phyloP scores from a whole-genome alignment of 371 early-diverging fungal genomes.

The Lichtheimia hyalospora region DNA sequence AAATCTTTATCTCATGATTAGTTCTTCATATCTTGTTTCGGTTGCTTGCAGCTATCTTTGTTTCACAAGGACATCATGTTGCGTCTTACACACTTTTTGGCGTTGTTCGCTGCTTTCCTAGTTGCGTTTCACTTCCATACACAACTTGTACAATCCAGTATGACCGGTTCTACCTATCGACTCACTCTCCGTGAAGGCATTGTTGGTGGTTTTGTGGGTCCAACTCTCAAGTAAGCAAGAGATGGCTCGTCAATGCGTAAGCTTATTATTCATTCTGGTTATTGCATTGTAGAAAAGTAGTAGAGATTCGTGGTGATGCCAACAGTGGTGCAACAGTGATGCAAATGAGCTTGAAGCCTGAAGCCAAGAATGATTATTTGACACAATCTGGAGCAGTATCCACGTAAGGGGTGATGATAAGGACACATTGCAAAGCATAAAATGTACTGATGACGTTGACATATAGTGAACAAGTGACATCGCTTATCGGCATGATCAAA shows the following conservation, averaged over 20 bases:
- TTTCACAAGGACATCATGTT: too few relatives aligned
- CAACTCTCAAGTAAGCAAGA: slow-evolving; percentile 35
- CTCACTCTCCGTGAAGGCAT: slow-evolving; percentile 46
- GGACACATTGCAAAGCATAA: too few relatives aligned
- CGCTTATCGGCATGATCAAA: slow-evolving; percentile 13
- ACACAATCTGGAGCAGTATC: slow-evolving; percentile 22
- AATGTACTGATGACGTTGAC: too few relatives aligned
- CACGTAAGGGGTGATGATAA: slow-evolving; percentile 18
- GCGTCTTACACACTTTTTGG: too few relatives aligned
- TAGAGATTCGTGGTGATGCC: slow-evolving; percentile 37
- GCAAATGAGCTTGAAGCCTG: slow-evolving; percentile 34
- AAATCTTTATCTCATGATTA: too few relatives aligned
- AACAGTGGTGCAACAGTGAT: slow-evolving; percentile 29
- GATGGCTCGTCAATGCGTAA: neutral
- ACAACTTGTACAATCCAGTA: neutral
- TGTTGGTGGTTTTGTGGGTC: slow-evolving; percentile 43
- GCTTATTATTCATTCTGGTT: neutral
- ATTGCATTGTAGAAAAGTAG: slow-evolving; percentile 24
- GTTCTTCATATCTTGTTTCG: neutral
- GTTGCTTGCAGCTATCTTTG: neutral
- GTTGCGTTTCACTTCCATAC: neutral
- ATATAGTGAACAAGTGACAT: slow-evolving; percentile 4
- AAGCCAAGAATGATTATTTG: slow-evolving; percentile 29
- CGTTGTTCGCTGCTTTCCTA: neutral
- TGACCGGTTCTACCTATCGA: slow-evolving; percentile 15